Percentiles rank a stretch among this genome's conserved stretches.
These are phyloP conservation scores for Heritiera littoralis DNA, from an alignment of 345 rosid genomes.

Conservation along the genomic window DNA sequence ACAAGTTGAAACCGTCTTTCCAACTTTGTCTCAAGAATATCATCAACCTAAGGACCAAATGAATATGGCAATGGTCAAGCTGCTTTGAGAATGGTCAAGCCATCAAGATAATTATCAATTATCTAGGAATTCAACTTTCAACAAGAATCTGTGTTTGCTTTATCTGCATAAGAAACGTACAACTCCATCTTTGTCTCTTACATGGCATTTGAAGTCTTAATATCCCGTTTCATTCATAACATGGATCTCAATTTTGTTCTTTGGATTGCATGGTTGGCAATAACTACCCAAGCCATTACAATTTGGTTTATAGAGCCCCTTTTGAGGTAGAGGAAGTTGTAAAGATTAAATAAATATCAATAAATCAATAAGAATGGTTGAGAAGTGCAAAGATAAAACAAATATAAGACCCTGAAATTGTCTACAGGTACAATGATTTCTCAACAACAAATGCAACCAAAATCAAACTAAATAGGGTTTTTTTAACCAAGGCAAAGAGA, in stretches of 20 bases:
- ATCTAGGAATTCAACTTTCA: conserved; percentile 10
- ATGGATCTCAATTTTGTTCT: conserved; percentile 1
- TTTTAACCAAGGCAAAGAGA: not conserved
- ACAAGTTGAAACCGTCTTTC: conserved; percentile 74
- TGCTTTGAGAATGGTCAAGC: not conserved
- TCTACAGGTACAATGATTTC: not conserved
- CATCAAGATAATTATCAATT: not conserved
- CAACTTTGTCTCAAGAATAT: conserved; percentile 79
- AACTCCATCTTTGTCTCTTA: conserved; percentile 5
- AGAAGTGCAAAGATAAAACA: not conserved
- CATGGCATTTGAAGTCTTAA: not conserved
- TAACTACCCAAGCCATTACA: not conserved
- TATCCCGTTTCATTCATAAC: not conserved
- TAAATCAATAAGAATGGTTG: not conserved
- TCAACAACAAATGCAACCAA: not conserved
- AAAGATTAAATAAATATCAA: not conserved
- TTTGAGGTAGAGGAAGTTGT: not conserved
- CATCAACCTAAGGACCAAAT: conserved; percentile 69
- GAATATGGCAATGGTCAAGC: not conserved
- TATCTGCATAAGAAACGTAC: conserved; percentile 7
- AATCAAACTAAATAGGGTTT: not conserved
- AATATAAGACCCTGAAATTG: not conserved
- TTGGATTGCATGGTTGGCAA: not conserved
- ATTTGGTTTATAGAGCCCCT: not conserved
- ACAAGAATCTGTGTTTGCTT: not conserved